Conservation (phyloP, 495 filamentous ascomycete genomes). For the Aspergillus haitiensis region DNA sequence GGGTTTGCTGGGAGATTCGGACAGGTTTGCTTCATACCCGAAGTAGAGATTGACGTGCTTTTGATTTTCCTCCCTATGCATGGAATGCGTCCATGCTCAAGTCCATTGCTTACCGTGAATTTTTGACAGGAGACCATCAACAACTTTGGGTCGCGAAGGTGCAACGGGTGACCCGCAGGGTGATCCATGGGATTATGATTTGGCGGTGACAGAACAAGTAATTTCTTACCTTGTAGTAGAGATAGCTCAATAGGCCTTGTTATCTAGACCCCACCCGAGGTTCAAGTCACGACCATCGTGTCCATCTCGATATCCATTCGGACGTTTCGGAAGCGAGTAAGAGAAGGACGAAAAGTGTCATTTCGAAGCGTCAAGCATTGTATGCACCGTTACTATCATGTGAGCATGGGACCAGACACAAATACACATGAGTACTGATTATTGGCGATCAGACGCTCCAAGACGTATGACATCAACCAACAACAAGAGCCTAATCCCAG, state of each 20-base stretch:
- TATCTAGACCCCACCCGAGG: neutral
- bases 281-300: slow-evolving; percentile 32
- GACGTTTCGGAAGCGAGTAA: slow-evolving; percentile 36
- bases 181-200: slow-evolving; percentile 22
- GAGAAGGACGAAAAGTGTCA: slow-evolving; percentile 19
- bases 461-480: slow-evolving; percentile 10
- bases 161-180: slow-evolving; percentile 13
- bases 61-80: slow-evolving; percentile 5
- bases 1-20: slow-evolving; percentile 18
- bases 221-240: neutral
- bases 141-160: slow-evolving; percentile 3
- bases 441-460: slow-evolving; percentile 13
- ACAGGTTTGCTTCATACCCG: slow-evolving; percentile 12
- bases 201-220: slow-evolving; percentile 31
- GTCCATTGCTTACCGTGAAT: slow-evolving; percentile 9
- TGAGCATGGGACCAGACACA: slow-evolving; percentile 17
- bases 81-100: slow-evolving; percentile 9
- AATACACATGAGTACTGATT: slow-evolving; percentile 1
- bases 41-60: slow-evolving; percentile 11
- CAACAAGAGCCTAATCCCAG: slow-evolving; percentile 5
- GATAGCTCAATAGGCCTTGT: too few species aligned
- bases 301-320: slow-evolving; percentile 41
- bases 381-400: slow-evolving; percentile 26
- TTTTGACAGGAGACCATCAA: slow-evolving; percentile 1
- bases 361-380: slow-evolving; percentile 21